Percentiles rank a stretch among this genome's conserved stretches.
Evolutionary conservation across 495 filamentous ascomycete species (phyloP).

Genomic region (Hypomontagnella submonticulosa): DNA sequence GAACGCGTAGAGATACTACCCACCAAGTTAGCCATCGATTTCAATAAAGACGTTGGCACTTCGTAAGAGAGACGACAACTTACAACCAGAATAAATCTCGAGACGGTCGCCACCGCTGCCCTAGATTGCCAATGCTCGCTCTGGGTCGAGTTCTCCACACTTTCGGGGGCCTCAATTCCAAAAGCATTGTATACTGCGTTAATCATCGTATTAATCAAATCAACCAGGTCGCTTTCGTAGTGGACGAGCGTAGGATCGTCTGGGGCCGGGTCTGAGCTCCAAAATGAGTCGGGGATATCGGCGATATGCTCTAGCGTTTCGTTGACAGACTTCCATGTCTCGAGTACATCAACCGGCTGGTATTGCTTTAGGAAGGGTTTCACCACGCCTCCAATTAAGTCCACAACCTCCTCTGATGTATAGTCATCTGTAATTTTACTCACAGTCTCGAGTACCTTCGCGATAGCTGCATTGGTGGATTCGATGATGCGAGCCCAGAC

Average conservation of each 20-base stretch:
- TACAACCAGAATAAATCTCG: constrained; percentile 48
- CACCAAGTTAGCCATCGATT: constrained; percentile 5
- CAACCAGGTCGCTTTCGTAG: constrained; percentile 24
- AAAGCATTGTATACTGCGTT: constrained; percentile 47
- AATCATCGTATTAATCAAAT: constrained; percentile 43
- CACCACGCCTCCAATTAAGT: constrained; percentile 24
- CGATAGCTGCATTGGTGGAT: constrained; percentile 15
- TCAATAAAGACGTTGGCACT: neutral
- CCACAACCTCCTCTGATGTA: constrained; percentile 29
- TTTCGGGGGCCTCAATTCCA: constrained; percentile 46
- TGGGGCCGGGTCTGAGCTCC: constrained; percentile 13
- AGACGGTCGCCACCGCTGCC: constrained; percentile 25
- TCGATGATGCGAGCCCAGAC: constrained; percentile 51
- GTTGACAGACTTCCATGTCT: constrained; percentile 33
- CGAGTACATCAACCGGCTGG: constrained; percentile 30
- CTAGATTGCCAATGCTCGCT: constrained; percentile 27
- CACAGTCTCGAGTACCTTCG: constrained; percentile 13
- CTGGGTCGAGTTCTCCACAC: constrained; percentile 9
- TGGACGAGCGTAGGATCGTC: constrained; percentile 13
- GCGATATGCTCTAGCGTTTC: constrained; percentile 38
- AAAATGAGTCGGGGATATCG: constrained; percentile 43
- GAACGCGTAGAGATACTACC: constrained; percentile 57
- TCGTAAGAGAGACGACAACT: constrained; percentile 30
- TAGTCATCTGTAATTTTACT: neutral
- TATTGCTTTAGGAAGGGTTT: constrained; percentile 44